phyloP scores from a whole-genome alignment of 2,329 filamentous ascomycete genomes.

The Rugonectria rugulosa region DNA sequence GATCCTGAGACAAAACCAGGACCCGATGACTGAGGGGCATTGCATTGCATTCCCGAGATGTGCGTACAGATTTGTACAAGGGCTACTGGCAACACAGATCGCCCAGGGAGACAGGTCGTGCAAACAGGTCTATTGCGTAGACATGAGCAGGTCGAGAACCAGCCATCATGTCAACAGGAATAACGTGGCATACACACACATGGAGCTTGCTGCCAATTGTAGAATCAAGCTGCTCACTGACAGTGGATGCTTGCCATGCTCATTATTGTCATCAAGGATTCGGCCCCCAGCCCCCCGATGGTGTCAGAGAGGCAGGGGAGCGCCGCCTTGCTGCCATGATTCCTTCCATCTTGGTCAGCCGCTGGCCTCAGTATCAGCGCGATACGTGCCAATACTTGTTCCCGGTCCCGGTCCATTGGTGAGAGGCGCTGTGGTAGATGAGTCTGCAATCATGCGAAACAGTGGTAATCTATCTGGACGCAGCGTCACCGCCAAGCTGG shows the following conservation, averaged over 20 bases:
- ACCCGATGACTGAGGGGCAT: conserved; percentile 2
- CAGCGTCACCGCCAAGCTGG: not conserved
- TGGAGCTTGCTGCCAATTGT: not conserved
- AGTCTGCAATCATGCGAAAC: conserved; percentile 1
- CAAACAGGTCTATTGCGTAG: not conserved
- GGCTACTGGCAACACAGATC: conserved; percentile 7
- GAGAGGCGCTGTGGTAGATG: not conserved
- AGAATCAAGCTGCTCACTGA: not conserved
- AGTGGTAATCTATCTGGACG: not conserved
- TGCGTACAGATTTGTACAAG: too few relatives aligned
- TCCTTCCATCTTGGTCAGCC: not conserved
- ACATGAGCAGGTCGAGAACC: not conserved
- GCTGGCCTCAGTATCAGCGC: conserved; percentile 5
- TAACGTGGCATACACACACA: not conserved
- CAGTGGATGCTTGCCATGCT: not conserved
- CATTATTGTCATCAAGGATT: conserved; percentile 16
- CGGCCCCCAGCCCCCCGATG: conserved; percentile 1
- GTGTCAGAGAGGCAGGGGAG: not conserved
- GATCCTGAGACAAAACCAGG: conserved; percentile 10
- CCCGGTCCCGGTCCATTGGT: conserved; percentile 8
- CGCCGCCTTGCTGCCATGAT: conserved; percentile 8
- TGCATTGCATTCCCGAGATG: not conserved
- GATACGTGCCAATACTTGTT: not conserved
- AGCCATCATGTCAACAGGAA: not conserved
- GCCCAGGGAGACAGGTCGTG: conserved; percentile 6